Conservation (phyloP, 306 rosid genomes). For the Cajanus cajan region DNA sequence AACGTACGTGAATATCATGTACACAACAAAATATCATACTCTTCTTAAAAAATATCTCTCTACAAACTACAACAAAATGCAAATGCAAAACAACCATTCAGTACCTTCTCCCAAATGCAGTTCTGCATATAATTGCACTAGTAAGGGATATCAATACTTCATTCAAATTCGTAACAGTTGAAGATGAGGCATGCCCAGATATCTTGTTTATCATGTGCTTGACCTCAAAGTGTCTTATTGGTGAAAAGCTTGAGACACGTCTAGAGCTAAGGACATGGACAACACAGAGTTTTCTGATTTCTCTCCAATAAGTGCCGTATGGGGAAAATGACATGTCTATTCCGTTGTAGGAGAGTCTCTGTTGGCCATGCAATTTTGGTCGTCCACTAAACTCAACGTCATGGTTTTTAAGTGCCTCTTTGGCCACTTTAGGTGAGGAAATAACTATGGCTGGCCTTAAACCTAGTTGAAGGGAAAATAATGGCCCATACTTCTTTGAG, state of each 20-base stretch:
- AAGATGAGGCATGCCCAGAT: constrained; percentile 16
- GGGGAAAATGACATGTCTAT: constrained; percentile 35
- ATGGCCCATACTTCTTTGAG: constrained; percentile 31
- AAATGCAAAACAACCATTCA: too few relatives aligned
- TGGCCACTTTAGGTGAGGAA: constrained; percentile 23
- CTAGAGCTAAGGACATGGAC: constrained; percentile 34
- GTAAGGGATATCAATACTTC: constrained; percentile 23
- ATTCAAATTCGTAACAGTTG: constrained; percentile 13
- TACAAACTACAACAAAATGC: too few relatives aligned
- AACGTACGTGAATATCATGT: too few relatives aligned
- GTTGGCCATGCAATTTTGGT: constrained; percentile 16
- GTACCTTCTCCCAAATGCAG: constrained; percentile 35
- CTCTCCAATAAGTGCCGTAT: constrained; percentile 42
- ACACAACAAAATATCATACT: too few relatives aligned
- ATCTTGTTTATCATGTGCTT: constrained; percentile 1
- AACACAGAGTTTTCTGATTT: constrained; percentile 38
- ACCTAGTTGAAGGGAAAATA: constrained; percentile 42
- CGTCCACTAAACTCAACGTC: constrained; percentile 31
- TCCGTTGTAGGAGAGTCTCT: constrained; percentile 38
- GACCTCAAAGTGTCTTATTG: constrained; percentile 26
- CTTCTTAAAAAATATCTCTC: too few relatives aligned
- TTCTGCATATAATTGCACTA: constrained; percentile 31
- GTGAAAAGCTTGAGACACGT: constrained; percentile 16
- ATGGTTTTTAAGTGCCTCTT: constrained; percentile 18
- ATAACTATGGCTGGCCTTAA: constrained; percentile 24